These are phyloP conservation scores for Entoloma clypeatum DNA, from an alignment of 1,284 basidiomycete genomes.

Conservation along the genomic window DNA sequence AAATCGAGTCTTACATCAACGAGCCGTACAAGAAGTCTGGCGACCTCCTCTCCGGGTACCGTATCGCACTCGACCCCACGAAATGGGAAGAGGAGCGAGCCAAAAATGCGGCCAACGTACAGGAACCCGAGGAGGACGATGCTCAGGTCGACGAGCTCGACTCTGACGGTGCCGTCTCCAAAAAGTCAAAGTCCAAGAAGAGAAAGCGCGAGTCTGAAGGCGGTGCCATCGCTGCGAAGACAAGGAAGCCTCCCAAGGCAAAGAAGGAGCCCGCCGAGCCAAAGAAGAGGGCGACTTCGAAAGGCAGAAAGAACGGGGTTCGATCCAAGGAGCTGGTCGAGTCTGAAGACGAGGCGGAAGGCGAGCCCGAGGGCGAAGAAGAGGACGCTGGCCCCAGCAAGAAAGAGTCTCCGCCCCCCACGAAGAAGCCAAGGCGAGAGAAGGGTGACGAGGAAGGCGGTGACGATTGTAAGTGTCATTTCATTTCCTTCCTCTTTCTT, in stretches of 20 bases:
- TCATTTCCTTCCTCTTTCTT: conserved; percentile 2
- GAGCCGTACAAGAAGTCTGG: conserved; percentile 72
- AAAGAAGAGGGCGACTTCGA: conserved; percentile 36
- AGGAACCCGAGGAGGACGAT: conserved; percentile 48
- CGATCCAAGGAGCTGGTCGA: conserved; percentile 68
- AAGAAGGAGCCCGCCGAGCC: conserved; percentile 16
- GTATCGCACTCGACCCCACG: conserved; percentile 76
- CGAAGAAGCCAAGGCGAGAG: conserved; percentile 63
- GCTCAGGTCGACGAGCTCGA: conserved; percentile 63
- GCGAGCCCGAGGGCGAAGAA: conserved; percentile 35
- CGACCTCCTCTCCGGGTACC: conserved; percentile 79
- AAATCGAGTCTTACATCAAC: conserved; percentile 81
- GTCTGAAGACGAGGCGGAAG: conserved; percentile 65
- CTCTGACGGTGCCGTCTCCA: conserved; percentile 52
- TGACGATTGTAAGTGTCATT: conserved; percentile 42
- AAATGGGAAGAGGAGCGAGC: conserved; percentile 68
- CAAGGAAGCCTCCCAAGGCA: conserved; percentile 38
- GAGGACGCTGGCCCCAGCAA: conserved; percentile 52
- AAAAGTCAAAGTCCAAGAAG: conserved; percentile 51
- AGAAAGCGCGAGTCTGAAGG: conserved; percentile 58
- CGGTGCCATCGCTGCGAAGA: conserved; percentile 26
- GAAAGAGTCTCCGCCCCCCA: conserved; percentile 54
- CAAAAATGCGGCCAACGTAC: conserved; percentile 33
- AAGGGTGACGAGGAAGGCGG: conserved; percentile 64
- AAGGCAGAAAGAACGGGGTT: conserved; percentile 54